Base-by-base conservation (phyloP, 768 basidiomycete species). In the Leccinum incarnatum region DNA sequence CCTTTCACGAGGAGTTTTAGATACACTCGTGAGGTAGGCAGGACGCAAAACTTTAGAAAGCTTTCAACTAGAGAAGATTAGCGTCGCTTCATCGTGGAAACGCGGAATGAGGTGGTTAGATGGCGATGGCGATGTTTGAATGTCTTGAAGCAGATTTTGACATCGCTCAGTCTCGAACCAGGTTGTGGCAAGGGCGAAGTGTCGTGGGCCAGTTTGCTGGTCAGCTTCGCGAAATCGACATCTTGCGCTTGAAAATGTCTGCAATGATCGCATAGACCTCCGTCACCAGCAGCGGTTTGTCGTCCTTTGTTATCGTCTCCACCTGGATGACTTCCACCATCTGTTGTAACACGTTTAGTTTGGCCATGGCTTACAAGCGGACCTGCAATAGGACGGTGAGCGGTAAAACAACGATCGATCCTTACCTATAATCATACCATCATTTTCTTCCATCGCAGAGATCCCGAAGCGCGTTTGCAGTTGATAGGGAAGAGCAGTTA, bases 381-480 rank as follows among this genome's bases (percentile, higher is more conserved):
- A 61, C 61, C 71, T 74, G 56, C 19, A 17, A 40, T n/a, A 40
- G 37, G 27, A 51, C 7, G 36, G 52, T 59, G 46, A 61, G 49
- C 45, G 29, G 55, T 52, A 27, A 19, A 0, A 9, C 5, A 45
- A 27, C 32, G 4, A 30, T 11, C 15, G 15, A 40, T 40, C 15
- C 17, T 37, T 27, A 19, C 9, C 32, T n/a, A 37, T 2, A 15
- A 50, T 37, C 60, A 29, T 54, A 72, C 72, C 64, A 58, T 70
- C 59, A 72, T 64, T 52, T 58, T 65, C 96, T 97, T 37, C 91
- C 85, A 72, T 97, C 94, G 66, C 95, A 97, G 3, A 97, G 73
- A 55, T 92, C 89, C 45, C 91, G 85, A 25, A 98, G 78, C 0
- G 93, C 85, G 51, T 87, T 87, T 0, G 94, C 93, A 1, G 93